Percentiles rank a stretch among this genome's conserved stretches.
Evolutionary conservation across 1,139 yeast species (phyloP).

Genomic region (Sugiyamaella sp.): DNA sequence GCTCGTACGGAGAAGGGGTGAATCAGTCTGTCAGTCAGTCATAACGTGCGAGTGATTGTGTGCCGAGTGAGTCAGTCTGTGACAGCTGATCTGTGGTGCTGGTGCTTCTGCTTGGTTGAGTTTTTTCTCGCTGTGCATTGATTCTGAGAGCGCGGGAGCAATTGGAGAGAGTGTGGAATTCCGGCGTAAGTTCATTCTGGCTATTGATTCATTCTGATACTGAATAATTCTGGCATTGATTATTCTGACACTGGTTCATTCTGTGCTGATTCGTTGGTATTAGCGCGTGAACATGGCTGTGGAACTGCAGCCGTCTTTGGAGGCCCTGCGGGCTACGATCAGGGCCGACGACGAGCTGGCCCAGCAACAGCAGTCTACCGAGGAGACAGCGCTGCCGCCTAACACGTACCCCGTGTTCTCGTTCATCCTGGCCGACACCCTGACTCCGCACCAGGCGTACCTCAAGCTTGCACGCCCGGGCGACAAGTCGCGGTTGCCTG

Average conservation of each 20-base stretch:
- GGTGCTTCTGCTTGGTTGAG: not conserved
- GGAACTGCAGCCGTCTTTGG: slow-evolving; percentile 28
- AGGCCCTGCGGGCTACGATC: slow-evolving; percentile 22
- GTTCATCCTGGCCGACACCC: slow-evolving; percentile 70
- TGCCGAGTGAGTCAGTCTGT: not conserved
- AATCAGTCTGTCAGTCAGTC: not conserved
- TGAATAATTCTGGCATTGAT: not conserved
- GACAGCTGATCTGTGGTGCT: too few species aligned
- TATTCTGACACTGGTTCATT: not conserved
- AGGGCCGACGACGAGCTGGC: slow-evolving; percentile 20
- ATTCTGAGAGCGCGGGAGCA: too few species aligned
- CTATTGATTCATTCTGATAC: too few species aligned
- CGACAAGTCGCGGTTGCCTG: slow-evolving; percentile 43
- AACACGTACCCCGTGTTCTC: slow-evolving; percentile 82
- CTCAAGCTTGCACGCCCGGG: slow-evolving; percentile 78
- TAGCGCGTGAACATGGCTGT: slow-evolving; percentile 16
- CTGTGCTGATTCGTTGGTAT: not conserved
- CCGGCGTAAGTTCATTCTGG: too few species aligned
- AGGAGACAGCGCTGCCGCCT: slow-evolving; percentile 20
- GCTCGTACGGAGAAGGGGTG: too few species aligned
- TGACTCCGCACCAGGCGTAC: slow-evolving; percentile 90
- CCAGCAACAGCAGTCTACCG: slow-evolving; percentile 10
- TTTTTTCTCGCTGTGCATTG: not conserved
- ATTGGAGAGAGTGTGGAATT: too few species aligned
- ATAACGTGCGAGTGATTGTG: not conserved